Evolutionary conservation across 495 filamentous ascomycete genomes (phyloP).

Genomic region (Lophium mytilinum): DNA sequence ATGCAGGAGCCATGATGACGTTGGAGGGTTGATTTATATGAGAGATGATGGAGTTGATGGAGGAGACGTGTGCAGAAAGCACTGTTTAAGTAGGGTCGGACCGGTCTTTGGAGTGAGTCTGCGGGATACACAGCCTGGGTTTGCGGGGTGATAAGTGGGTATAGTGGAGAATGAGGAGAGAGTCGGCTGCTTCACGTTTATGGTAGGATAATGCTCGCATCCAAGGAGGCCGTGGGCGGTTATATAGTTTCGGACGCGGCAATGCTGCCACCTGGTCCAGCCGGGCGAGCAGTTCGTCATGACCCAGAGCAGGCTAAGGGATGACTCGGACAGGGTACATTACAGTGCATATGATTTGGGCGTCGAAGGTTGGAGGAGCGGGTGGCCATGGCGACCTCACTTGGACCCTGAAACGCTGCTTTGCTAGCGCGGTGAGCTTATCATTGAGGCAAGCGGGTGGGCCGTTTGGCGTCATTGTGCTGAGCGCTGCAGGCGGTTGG

Average conservation of each 20-base stretch:
- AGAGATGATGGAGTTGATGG: background rate
- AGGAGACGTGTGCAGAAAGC: background rate
- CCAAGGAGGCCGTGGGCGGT: too few relatives aligned
- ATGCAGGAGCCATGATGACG: slow-evolving; percentile 16
- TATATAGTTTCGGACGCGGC: too few relatives aligned
- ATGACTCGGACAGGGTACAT: too few relatives aligned
- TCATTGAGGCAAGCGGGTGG: background rate
- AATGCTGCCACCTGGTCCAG: too few relatives aligned
- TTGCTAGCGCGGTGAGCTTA: slow-evolving; percentile 10
- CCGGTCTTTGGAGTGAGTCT: too few relatives aligned
- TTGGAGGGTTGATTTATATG: background rate
- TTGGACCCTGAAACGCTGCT: slow-evolving; percentile 4
- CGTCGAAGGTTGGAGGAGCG: too few relatives aligned
- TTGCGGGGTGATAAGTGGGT: slow-evolving; percentile 3
- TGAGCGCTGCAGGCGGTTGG: background rate
- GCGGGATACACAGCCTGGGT: too few relatives aligned
- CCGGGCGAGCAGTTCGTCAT: too few relatives aligned
- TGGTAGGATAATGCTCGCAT: too few relatives aligned
- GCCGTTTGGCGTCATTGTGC: slow-evolving; percentile 9
- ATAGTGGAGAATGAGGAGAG: background rate
- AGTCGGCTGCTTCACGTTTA: background rate
- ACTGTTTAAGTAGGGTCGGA: too few relatives aligned
- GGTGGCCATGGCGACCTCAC: background rate
- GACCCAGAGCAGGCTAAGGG: too few relatives aligned
- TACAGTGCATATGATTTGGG: too few relatives aligned